Base-by-base conservation (phyloP, 1,284 basidiomycete genomes). In the Pterulicium gracile region DNA sequence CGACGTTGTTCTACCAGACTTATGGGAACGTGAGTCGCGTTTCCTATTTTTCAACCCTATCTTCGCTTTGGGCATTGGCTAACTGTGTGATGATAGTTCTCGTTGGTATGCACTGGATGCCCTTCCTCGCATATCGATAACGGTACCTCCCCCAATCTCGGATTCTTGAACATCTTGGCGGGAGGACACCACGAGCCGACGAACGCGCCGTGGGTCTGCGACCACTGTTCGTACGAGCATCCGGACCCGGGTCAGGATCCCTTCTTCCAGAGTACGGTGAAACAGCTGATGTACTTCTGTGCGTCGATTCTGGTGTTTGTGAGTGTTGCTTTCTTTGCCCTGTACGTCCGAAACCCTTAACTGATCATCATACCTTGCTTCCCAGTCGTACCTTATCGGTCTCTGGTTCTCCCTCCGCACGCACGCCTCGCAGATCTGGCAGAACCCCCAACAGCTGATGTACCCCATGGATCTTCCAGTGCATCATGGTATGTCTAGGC, bases 401-500 rank as follows among this genome's bases (percentile, higher is more conserved):
- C 71, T 98, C 0, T 98, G 96, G 96, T 99, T 98, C 72, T 98
- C 95, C 41, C 78, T 99, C 15, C 86, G 93, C 41, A 99, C 96
- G 0, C 96, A 99, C 61, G 96, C 96, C 2, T 86, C 88, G 13
- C 96, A 98, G 61, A 99, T 99, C 56, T 99, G 96, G 96, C 94
- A 98, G 61, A 98, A 98, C 58, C 92, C 92, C 2, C 88, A 91
- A 57, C 87, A 83, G 50, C 70, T 93, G 12, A 70, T 93, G 54
- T 81, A 88, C 24, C 68, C 75, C 2, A 60, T 77, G 47, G 88
- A 91, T 40, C 56, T 81, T 13, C 69, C 74, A 4, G 66, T 54
- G 36, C 56, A 32, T 43, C 56, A 32, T 43, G 41, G 48, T 59
- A 54, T 75, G 67, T 53, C 73, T 81, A 46, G 81, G 90, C 23